Conservation (phyloP, 2,329 filamentous ascomycete species). For the Stromatinia cepivora region DNA sequence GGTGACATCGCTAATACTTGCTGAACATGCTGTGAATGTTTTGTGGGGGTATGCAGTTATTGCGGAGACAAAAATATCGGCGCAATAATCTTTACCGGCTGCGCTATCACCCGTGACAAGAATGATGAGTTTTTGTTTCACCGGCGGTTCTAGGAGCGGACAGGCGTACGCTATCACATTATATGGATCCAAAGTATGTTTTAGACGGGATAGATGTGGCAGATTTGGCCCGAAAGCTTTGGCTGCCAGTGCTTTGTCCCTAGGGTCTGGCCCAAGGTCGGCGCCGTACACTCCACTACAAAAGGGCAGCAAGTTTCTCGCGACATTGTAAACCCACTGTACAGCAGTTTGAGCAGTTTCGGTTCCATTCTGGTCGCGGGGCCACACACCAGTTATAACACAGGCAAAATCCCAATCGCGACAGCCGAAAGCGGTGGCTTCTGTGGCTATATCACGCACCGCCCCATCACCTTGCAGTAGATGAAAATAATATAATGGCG, state of each 20-base stretch:
- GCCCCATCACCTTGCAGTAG: constrained; percentile 60
- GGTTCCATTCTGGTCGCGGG: constrained; percentile 52
- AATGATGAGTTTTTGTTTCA: constrained; percentile 50
- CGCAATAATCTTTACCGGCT: constrained; percentile 62
- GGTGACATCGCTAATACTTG: constrained; percentile 58
- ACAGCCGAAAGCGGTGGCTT: constrained; percentile 60
- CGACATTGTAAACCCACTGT: constrained; percentile 59
- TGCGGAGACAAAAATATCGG: constrained; percentile 50
- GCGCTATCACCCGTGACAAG: constrained; percentile 52
- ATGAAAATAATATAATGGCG: constrained; percentile 59
- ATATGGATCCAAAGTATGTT: constrained; percentile 50
- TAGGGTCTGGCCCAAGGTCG: constrained; percentile 62
- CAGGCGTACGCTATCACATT: constrained; percentile 57
- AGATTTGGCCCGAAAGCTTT: constrained; percentile 59
- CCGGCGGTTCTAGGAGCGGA: constrained; percentile 48
- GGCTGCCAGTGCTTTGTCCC: constrained; percentile 53
- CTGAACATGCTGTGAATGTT: constrained; percentile 43
- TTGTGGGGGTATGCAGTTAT: constrained; percentile 40
- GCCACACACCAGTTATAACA: constrained; percentile 63
- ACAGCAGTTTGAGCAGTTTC: constrained; percentile 44
- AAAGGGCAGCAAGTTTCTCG: constrained; percentile 48
- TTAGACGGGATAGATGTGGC: constrained; percentile 52
- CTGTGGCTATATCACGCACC: constrained; percentile 45
- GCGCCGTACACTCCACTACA: constrained; percentile 57
- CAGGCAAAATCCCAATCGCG: constrained; percentile 65